Conservation (phyloP, 495 filamentous ascomycete genomes). For the Neurospora cerealis region DNA sequence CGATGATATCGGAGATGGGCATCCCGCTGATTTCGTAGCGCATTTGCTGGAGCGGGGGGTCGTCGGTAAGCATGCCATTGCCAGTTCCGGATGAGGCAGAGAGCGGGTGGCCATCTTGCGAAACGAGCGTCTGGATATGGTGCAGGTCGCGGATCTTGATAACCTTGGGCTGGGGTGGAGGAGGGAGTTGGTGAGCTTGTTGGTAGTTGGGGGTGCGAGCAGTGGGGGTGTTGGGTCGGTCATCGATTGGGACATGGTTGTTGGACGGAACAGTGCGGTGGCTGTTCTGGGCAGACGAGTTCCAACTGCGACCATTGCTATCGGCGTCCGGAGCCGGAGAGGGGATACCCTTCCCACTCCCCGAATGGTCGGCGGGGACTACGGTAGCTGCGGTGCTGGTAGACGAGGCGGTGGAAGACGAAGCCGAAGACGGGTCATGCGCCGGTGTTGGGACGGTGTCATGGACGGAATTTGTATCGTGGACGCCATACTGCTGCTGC, state of each 20-base stretch:
- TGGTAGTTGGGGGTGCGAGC: background rate
- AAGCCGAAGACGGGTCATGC: slow-evolving; percentile 21
- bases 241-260: background rate
- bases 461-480: slow-evolving; percentile 8
- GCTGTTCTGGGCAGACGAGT: background rate
- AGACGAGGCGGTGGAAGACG: slow-evolving; percentile 38
- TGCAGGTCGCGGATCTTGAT: slow-evolving; percentile 73
- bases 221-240: slow-evolving; percentile 8
- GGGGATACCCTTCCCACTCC: slow-evolving; percentile 29
- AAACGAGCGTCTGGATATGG: slow-evolving; percentile 84
- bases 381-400: slow-evolving; percentile 24
- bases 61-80: slow-evolving; percentile 35
- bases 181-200: background rate
- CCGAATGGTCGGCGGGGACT: slow-evolving; percentile 2
- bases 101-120: slow-evolving; percentile 48
- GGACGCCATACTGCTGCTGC: slow-evolving; percentile 30
- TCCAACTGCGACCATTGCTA: background rate
- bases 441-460: slow-evolving; percentile 8
- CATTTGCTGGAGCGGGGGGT: slow-evolving; percentile 39
- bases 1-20: slow-evolving; percentile 96
- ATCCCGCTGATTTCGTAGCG: slow-evolving; percentile 96
- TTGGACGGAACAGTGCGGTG: background rate
- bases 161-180: background rate
- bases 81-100: slow-evolving; percentile 21
- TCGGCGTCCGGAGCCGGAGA: slow-evolving; percentile 51